These are phyloP conservation scores for Candida michaelii DNA, from an alignment of 805 yeast species.

Conservation along the genomic window DNA sequence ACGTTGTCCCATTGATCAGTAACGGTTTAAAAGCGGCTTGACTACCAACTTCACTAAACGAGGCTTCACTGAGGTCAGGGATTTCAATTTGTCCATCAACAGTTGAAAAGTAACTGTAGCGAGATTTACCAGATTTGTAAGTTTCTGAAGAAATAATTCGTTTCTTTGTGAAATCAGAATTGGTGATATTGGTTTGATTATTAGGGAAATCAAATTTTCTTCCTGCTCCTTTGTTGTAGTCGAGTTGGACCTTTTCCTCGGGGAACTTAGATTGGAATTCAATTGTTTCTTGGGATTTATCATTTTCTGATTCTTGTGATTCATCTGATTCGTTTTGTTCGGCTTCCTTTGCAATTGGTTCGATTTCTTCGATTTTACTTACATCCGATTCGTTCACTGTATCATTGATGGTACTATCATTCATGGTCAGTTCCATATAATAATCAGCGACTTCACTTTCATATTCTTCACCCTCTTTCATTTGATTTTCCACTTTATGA, in stretches of 20 bases:
- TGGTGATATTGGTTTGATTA: conserved; percentile 32
- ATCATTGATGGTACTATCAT: neutral
- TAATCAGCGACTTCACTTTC: conserved; percentile 14
- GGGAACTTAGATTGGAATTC: conserved; percentile 8
- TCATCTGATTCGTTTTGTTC: conserved; percentile 11
- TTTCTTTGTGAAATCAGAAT: conserved; percentile 19
- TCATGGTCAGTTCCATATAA: conserved; percentile 21
- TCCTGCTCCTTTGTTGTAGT: conserved; percentile 37
- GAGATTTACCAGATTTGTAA: conserved; percentile 16
- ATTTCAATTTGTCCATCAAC: conserved; percentile 40
- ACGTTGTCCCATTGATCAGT: conserved; percentile 23
- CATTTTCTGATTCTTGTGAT: conserved; percentile 9
- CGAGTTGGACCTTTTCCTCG: neutral
- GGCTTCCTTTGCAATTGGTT: too few species aligned
- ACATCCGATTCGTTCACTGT: neutral
- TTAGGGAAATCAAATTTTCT: conserved; percentile 40
- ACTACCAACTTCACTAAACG: conserved; percentile 15
- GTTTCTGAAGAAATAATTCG: conserved; percentile 16
- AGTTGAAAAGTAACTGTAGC: conserved; percentile 18
- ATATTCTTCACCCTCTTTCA: neutral
- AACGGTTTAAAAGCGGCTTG: conserved; percentile 11
- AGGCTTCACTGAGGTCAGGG: conserved; percentile 34
- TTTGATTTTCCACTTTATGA: neutral
- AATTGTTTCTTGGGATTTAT: conserved; percentile 7
- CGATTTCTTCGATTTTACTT: neutral